phyloP scores from a whole-genome alignment of 2,329 filamentous ascomycete species.

The Ilyonectria mors-panacis region DNA sequence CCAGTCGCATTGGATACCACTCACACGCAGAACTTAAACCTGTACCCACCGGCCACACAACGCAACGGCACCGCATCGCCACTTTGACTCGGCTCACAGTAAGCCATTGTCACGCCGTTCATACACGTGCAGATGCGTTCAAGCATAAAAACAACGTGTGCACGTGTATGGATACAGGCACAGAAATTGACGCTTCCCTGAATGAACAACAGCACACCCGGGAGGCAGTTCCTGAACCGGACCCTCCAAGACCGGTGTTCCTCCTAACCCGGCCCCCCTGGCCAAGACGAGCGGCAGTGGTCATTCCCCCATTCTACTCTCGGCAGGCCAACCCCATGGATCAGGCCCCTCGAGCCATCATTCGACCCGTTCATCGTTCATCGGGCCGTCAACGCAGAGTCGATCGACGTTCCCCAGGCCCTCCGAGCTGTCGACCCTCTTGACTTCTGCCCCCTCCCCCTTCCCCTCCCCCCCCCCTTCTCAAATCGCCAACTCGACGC shows the following conservation, averaged over 20 bases:
- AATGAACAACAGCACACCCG: constrained; percentile 1
- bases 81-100: background rate
- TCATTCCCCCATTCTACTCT: constrained; percentile 19
- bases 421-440: background rate
- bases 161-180: constrained; percentile 1
- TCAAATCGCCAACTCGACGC: constrained; percentile 7
- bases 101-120: background rate
- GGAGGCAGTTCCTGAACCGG: constrained; percentile 24
- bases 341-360: constrained; percentile 17
- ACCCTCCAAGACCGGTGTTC: constrained; percentile 22
- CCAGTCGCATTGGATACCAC: background rate
- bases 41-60: background rate
- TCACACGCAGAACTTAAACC: background rate
- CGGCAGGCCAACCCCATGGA: constrained; percentile 9
- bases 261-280: constrained; percentile 18
- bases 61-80: background rate
- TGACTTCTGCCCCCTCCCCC: background rate
- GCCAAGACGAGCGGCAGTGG: constrained; percentile 25
- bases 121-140: background rate
- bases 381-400: constrained; percentile 42
- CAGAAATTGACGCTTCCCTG: background rate
- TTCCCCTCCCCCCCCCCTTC: constrained; percentile 13
- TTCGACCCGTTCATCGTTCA: constrained; percentile 35
- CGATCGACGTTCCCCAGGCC: constrained; percentile 32
- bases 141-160: constrained; percentile 5